Conservation (phyloP, 2,329 filamentous ascomycete species). For the Fusarium begoniae region DNA sequence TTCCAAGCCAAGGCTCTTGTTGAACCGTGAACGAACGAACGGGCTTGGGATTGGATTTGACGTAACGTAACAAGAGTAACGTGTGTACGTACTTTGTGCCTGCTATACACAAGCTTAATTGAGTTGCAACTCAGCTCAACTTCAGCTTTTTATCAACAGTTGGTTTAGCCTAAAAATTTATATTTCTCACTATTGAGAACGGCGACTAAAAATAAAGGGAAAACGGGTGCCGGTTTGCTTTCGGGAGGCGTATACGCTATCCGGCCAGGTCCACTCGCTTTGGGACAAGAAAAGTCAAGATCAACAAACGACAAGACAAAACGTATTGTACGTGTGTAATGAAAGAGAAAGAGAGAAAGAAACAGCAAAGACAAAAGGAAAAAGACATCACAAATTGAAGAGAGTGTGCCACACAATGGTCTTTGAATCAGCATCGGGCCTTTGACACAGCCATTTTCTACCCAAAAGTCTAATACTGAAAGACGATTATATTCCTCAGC, state of each 20-base stretch:
- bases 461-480: conserved; percentile 3
- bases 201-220: conserved; percentile 2
- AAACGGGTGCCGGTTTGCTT: conserved; percentile 26
- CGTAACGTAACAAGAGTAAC: conserved; percentile 14
- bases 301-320: neutral
- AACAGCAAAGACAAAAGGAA: neutral
- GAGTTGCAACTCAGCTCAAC: neutral
- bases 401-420: conserved; percentile 11
- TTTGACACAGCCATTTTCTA: conserved; percentile 8
- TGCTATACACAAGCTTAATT: neutral
- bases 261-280: conserved; percentile 3
- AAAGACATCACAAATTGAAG: neutral
- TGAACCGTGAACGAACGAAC: neutral
- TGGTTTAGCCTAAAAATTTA: neutral
- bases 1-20: conserved; percentile 13
- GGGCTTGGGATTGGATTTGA: conserved; percentile 3
- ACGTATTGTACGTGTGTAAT: neutral
- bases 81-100: conserved; percentile 2
- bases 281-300: neutral
- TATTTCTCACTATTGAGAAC: conserved; percentile 3
- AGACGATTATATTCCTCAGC: neutral
- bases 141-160: neutral
- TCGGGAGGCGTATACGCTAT: conserved; percentile 31
- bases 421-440: conserved; percentile 12
- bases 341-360: neutral